Conservation (phyloP, 108 stramenopile species). For the Epithemia pelagica region DNA sequence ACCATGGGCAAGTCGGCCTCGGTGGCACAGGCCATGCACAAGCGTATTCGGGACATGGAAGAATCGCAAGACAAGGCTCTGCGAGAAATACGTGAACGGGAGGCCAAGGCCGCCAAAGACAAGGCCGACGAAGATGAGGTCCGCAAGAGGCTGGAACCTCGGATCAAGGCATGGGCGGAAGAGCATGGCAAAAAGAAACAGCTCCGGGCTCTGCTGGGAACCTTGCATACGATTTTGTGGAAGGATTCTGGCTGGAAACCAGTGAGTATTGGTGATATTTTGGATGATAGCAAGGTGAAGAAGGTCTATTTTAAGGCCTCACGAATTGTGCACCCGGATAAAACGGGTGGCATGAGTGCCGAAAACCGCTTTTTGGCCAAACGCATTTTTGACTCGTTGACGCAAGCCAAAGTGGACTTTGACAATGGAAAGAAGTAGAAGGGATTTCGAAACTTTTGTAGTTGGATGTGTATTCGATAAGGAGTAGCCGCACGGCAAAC, state of each 20-base stretch:
- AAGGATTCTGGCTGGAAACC: slow-evolving; percentile 85
- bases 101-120: slow-evolving; percentile 43
- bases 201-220: slow-evolving; percentile 88
- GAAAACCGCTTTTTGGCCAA: slow-evolving; percentile 93
- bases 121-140: slow-evolving; percentile 74
- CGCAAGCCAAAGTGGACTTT: slow-evolving; percentile 83
- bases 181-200: slow-evolving; percentile 94
- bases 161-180: slow-evolving; percentile 81
- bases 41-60: slow-evolving; percentile 74
- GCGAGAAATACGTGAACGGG: slow-evolving; percentile 58
- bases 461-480: too few relatives aligned
- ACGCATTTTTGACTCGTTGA: slow-evolving; percentile 87
- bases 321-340: slow-evolving; percentile 95
- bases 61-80: slow-evolving; percentile 63
- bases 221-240: slow-evolving; percentile 94
- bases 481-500: too few relatives aligned
- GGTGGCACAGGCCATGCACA: slow-evolving; percentile 59
- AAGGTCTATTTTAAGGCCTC: slow-evolving; percentile 82
- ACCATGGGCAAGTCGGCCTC: slow-evolving; percentile 59
- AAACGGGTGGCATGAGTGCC: slow-evolving; percentile 70
- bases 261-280: slow-evolving; percentile 86
- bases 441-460: too few relatives aligned
- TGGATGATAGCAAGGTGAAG: slow-evolving; percentile 88
- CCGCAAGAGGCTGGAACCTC: slow-evolving; percentile 70
- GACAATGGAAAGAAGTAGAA: slow-evolving; percentile 43